Base-by-base conservation (phyloP, 371 early-diverging fungal species). In the Mortierella sp. region DNA sequence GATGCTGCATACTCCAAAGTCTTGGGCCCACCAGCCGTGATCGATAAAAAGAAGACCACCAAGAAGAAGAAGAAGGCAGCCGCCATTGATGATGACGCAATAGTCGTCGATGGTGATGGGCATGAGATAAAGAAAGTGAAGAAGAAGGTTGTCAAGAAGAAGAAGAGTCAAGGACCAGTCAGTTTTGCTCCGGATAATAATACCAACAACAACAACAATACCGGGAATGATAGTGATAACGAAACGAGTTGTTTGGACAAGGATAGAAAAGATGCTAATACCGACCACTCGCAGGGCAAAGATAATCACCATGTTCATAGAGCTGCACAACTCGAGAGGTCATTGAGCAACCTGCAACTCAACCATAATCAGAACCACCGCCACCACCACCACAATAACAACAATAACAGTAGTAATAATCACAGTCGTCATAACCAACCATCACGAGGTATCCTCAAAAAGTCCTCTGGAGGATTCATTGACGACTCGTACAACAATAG, bases 101-200 rank as follows among this genome's bases (percentile, higher is more conserved):
- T 32, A 40, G 49, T 34, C 1, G 49, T 0, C 0, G 62, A 37
- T 10, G 60, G 37, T 8, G 64, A 56, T 2, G 54, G 32, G 6
- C n/a, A n/a, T n/a, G 61, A 26, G 19, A 29, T 58, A 23, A 71
- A 64, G 47, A 66, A 60, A 63, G 47, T 32, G 7, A 70, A 62
- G 31, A 68, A 68, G 68, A 68, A 73, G 40, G 42, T 28, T 12
- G 61, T 61, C 40, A 69, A 67, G 64, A 71, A 71, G 64, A 71
- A 71, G 69, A 68, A 64, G 54, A 68, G 35, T 13, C 63, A 64
- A 8, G 72, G 66, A 0, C 49, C 54, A 34, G 73, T 73, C 63
- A 67, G 73, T 40, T 67, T 67, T 63, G 60, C 71, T 31, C n/a
- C 5, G 2, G 40, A 59, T 40, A 5, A 19, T 15, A 12, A 29